phyloP scores from a whole-genome alignment of 805 yeast species.

The Kurtzmaniella cleridarum region DNA sequence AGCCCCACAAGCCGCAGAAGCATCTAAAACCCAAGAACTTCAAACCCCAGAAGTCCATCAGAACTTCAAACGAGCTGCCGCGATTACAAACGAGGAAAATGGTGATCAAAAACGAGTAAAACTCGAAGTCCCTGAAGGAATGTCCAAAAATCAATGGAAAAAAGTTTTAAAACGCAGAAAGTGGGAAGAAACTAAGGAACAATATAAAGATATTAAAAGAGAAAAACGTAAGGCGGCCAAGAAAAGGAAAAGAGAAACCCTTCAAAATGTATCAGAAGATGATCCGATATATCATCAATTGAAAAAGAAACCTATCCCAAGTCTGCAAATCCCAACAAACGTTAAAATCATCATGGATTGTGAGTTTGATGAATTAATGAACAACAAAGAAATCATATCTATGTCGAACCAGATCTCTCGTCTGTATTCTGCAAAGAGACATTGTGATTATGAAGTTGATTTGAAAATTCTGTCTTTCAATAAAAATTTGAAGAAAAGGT shows the following conservation, averaged over 20 bases:
- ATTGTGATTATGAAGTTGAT: slow-evolving; percentile 51
- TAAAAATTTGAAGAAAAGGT: slow-evolving; percentile 60
- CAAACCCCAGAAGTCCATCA: too few relatives aligned
- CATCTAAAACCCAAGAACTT: too few relatives aligned
- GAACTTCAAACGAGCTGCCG: too few relatives aligned
- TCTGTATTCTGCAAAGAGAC: slow-evolving; percentile 72
- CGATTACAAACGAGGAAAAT: too few relatives aligned
- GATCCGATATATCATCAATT: slow-evolving; percentile 26
- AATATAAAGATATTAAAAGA: slow-evolving; percentile 49
- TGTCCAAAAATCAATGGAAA: slow-evolving; percentile 85
- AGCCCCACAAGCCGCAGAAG: too few relatives aligned
- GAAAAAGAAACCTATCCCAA: slow-evolving; percentile 29
- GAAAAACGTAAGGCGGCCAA: slow-evolving; percentile 44
- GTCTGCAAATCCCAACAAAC: slow-evolving; percentile 44
- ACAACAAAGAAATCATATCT: slow-evolving; percentile 61
- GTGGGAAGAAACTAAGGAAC: slow-evolving; percentile 63
- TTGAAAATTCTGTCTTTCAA: slow-evolving; percentile 61
- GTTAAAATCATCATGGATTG: slow-evolving; percentile 75
- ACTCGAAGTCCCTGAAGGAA: slow-evolving; percentile 62
- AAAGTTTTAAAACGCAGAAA: slow-evolving; percentile 51
- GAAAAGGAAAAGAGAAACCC: slow-evolving; percentile 18
- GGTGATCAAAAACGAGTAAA: too few relatives aligned
- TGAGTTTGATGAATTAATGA: slow-evolving; percentile 86
- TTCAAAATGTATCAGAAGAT: slow-evolving; percentile 12
- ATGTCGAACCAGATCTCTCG: slow-evolving; percentile 77